Evolutionary conservation across 345 rosid species (phyloP).

Genomic region (Salix koriyanagi): DNA sequence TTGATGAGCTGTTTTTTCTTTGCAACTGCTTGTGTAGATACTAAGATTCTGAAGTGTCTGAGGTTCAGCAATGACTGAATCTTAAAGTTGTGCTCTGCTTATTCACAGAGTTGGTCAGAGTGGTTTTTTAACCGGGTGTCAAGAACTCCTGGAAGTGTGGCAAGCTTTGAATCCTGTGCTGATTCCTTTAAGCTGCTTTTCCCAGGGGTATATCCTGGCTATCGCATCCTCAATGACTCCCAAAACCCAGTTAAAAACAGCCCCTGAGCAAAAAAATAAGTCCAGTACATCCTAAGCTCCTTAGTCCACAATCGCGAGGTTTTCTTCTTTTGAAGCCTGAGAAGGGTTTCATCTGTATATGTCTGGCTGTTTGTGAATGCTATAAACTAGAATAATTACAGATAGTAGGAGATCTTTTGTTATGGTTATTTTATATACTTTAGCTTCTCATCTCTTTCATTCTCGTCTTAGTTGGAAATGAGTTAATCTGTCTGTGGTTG

Average conservation of each 20-base stretch:
- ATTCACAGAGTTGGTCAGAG: neutral
- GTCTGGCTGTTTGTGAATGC: neutral
- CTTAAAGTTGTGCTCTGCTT: neutral
- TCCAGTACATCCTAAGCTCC: neutral
- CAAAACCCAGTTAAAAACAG: too few species aligned
- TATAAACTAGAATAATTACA: neutral
- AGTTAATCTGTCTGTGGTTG: constrained; percentile 2
- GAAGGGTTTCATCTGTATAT: neutral
- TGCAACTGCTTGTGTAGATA: neutral
- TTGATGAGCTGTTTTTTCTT: neutral
- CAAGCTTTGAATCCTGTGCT: neutral
- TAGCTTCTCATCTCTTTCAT: neutral
- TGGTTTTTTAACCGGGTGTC: neutral
- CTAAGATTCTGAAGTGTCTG: neutral
- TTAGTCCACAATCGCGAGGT: neutral
- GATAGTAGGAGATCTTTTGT: neutral
- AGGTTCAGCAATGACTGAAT: neutral
- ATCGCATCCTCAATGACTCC: too few species aligned
- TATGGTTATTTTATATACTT: neutral
- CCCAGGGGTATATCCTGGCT: too few species aligned
- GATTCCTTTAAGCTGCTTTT: neutral
- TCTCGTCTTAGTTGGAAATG: neutral
- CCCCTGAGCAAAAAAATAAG: too few species aligned
- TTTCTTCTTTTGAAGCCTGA: neutral
- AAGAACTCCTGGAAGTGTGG: neutral